These are phyloP conservation scores for Neolentinus lepideus DNA, from an alignment of 1,284 basidiomycete species.

Conservation along the genomic window DNA sequence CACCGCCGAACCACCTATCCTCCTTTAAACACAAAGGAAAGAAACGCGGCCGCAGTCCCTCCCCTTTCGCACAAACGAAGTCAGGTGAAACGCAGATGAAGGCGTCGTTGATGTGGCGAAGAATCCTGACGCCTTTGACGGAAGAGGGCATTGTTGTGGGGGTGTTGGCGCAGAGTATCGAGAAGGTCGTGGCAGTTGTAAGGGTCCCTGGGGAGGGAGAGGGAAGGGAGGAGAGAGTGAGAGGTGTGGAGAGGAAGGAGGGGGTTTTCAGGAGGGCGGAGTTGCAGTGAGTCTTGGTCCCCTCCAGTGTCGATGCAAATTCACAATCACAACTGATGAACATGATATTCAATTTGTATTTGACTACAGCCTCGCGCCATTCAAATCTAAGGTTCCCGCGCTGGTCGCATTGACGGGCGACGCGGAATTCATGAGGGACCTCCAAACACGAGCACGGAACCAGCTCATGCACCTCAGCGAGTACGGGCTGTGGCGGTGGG, in stretches of 20 bases:
- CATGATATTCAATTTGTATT: no score
- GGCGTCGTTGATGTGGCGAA: slow-evolving; percentile 7
- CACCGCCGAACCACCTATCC: slow-evolving; percentile 7
- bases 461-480: slow-evolving; percentile 20
- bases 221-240: neutral
- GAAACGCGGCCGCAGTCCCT: neutral
- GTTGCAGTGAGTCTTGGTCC: slow-evolving; percentile 7
- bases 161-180: slow-evolving; percentile 6
- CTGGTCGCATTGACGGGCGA: slow-evolving; percentile 22
- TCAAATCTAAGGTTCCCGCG: slow-evolving; percentile 17
- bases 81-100: slow-evolving; percentile 5
- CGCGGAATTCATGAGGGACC: slow-evolving; percentile 15
- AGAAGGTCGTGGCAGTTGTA: slow-evolving; percentile 15
- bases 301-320: neutral
- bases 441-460: slow-evolving; percentile 12
- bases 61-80: neutral
- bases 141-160: slow-evolving; percentile 10
- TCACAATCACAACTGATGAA: neutral
- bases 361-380: slow-evolving; percentile 16
- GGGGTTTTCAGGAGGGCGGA: slow-evolving; percentile 10
- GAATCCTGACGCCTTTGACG: slow-evolving; percentile 9
- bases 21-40: neutral
- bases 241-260: neutral
- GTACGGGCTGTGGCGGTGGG: slow-evolving; percentile 22
- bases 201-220: slow-evolving; percentile 6